These are phyloP conservation scores for Pseudocercospora crystallina DNA, from an alignment of 2,329 filamentous ascomycete species.

Conservation along the genomic window DNA sequence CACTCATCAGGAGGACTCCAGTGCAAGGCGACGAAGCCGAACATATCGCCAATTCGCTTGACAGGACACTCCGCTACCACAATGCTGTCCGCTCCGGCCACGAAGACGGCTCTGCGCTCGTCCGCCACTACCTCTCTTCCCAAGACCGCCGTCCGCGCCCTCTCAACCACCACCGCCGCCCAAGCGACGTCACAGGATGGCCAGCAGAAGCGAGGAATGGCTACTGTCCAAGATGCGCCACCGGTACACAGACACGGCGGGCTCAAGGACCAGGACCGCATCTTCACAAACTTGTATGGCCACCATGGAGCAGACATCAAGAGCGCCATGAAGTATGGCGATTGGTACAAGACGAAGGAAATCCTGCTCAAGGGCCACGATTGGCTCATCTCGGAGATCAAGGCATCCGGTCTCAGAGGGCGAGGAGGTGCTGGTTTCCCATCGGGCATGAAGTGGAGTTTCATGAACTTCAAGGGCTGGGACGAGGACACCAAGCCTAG, in stretches of 20 bases:
- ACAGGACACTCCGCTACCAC: slow-evolving; percentile 13
- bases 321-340: slow-evolving; percentile 94
- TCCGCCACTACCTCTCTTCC: slow-evolving; percentile 27
- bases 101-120: slow-evolving; percentile 32
- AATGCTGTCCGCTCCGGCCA: slow-evolving; percentile 35
- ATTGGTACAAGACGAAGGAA: slow-evolving; percentile 99
- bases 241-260: slow-evolving; percentile 74
- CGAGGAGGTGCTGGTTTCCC: slow-evolving; percentile 97
- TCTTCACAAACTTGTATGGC: slow-evolving; percentile 98
- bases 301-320: slow-evolving; percentile 89
- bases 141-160: slow-evolving; percentile 35
- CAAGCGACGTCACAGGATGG: slow-evolving; percentile 32
- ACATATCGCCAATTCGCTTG: slow-evolving; percentile 2
- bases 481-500: slow-evolving; percentile 95
- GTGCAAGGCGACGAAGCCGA: slow-evolving; percentile 30
- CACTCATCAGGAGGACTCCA: too few species aligned
- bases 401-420: slow-evolving; percentile 91
- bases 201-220: slow-evolving; percentile 66
- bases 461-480: slow-evolving; percentile 99
- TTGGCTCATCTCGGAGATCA: slow-evolving; percentile 97
- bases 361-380: slow-evolving; percentile 96
- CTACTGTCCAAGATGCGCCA: slow-evolving; percentile 53
- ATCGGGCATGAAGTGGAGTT: slow-evolving; percentile 94
- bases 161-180: slow-evolving; percentile 26
- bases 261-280: slow-evolving; percentile 93